Conservation (phyloP, 805 yeast species). For the Zygoascus ofunaensis region DNA sequence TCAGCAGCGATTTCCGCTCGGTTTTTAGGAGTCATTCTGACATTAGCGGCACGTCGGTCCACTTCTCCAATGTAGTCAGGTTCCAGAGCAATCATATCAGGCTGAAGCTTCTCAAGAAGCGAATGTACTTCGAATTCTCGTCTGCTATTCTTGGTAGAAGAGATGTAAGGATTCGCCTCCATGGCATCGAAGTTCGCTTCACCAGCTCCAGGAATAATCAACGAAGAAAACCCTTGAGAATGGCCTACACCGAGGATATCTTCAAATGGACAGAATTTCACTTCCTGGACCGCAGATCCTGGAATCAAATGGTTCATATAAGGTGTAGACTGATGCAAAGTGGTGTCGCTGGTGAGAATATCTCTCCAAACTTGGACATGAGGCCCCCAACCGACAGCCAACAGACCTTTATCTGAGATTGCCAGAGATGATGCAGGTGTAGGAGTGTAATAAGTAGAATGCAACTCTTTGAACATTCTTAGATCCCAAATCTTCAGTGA, state of each 20-base stretch:
- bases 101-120: conserved; percentile 76
- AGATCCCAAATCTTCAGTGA: conserved; percentile 88
- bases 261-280: conserved; percentile 84
- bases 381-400: conserved; percentile 92
- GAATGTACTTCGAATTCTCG: conserved; percentile 85
- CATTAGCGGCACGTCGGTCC: conserved; percentile 54
- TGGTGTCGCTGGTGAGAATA: conserved; percentile 34
- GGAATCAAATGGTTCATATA: conserved; percentile 87
- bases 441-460: conserved; percentile 54
- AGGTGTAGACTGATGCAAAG: conserved; percentile 62
- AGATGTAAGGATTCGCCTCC: conserved; percentile 88
- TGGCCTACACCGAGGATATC: conserved; percentile 93
- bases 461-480: conserved; percentile 63
- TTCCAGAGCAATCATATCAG: conserved; percentile 87
- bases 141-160: conserved; percentile 84
- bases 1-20: conserved; percentile 36
- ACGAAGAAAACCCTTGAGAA: conserved; percentile 63
- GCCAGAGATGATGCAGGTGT: conserved; percentile 76
- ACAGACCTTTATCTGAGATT: conserved; percentile 78
- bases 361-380: conserved; percentile 94
- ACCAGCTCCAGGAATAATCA: conserved; percentile 93
- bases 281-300: conserved; percentile 59
- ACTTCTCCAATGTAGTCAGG: conserved; percentile 82
- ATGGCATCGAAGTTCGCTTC: conserved; percentile 95
- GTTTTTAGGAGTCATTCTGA: conserved; percentile 49